A percentile compares a stretch with the other conserved stretches of the same genome.
Evolutionary conservation across 2,329 filamentous ascomycete species (phyloP).

Genomic region (Epichloe hybrida): DNA sequence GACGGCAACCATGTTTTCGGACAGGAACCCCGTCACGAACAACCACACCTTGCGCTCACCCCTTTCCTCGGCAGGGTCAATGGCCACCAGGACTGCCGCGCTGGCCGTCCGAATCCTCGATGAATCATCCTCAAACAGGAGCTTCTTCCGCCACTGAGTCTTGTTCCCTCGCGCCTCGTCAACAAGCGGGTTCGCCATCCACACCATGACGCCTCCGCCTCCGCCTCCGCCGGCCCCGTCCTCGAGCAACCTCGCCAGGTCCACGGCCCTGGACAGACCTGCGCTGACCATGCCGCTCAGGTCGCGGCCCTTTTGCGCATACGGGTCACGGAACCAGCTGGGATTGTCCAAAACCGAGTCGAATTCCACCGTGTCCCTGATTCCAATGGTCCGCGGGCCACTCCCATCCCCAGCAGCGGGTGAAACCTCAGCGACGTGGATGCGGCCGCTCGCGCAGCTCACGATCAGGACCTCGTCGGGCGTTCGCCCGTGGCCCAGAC

Average conservation of each 20-base stretch:
- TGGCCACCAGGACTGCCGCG: constrained; percentile 36
- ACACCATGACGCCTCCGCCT: constrained; percentile 33
- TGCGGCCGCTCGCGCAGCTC: constrained; percentile 29
- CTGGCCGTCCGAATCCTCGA: constrained; percentile 33
- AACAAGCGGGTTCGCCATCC: constrained; percentile 17
- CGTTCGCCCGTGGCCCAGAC: constrained; percentile 34
- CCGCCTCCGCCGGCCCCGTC: constrained; percentile 24
- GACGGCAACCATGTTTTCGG: constrained; percentile 33
- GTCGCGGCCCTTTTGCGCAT: constrained; percentile 26
- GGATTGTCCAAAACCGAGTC: constrained; percentile 42
- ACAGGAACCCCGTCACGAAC: constrained; percentile 42
- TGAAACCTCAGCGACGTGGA: constrained; percentile 29
- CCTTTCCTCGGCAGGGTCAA: constrained; percentile 30
- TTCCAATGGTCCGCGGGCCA: constrained; percentile 8
- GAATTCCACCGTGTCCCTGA: constrained; percentile 29
- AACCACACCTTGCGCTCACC: constrained; percentile 39
- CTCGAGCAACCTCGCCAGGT: constrained; percentile 20
- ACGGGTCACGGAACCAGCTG: constrained; percentile 42
- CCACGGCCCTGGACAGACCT: constrained; percentile 28
- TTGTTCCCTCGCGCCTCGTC: not conserved
- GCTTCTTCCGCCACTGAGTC: constrained; percentile 26
- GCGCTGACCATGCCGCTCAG: constrained; percentile 40
- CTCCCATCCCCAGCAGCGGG: not conserved
- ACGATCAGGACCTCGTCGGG: constrained; percentile 27
- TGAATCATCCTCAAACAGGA: constrained; percentile 47